Base-by-base conservation (phyloP, 495 filamentous ascomycete genomes). In the Annulohypoxylon nitens region DNA sequence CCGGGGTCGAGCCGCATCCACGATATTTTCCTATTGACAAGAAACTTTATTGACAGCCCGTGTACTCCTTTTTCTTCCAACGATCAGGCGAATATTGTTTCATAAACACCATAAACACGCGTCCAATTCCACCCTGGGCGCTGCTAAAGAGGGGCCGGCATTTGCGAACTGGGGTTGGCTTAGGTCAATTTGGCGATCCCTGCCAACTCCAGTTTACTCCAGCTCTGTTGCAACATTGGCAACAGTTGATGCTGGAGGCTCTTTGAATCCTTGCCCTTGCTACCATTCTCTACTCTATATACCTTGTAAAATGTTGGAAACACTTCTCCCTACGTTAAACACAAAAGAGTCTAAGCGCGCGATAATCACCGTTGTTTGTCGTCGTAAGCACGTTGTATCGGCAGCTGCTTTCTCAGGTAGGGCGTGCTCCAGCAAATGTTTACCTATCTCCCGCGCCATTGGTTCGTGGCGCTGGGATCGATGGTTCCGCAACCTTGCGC, bases 11-110 rank as follows among this genome's bases (percentile, higher is more conserved):
- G 16, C 4, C 18, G 18, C 57, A 43, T 39, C 37, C 25, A 25
- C 23, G 12, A 43, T 43, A 6, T 60, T 20, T 47, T 47, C 43
- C 43, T 20, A 47, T 60, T 4, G 5, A 26, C 9, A 43, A 7
- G 43, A 60, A 43, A 4, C 36, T 9, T 60, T 30, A 41, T 36
- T 45, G 36, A 43, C 43, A 43, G 57, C 20, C 18, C 11, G 36
- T 43, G 57, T 60, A 6, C 26, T 60, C 57, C 57, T 60, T n/a
- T 60, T n/a, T 45, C 37, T 25, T 45, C 37, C 12, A 57, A 68
- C 34, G 16, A 62, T 62, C 69, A 67, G 57, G 64, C 47, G 70
- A 67, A 54, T 53, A 12, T 63, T 51, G 70, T 72, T 67, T 67
- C 70, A 67, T 72, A 59, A 68, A 30, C 30, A 30, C 30, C 30